These are phyloP conservation scores for Scedosporium boydii DNA, from an alignment of 2,329 filamentous ascomycete genomes.

Conservation along the genomic window DNA sequence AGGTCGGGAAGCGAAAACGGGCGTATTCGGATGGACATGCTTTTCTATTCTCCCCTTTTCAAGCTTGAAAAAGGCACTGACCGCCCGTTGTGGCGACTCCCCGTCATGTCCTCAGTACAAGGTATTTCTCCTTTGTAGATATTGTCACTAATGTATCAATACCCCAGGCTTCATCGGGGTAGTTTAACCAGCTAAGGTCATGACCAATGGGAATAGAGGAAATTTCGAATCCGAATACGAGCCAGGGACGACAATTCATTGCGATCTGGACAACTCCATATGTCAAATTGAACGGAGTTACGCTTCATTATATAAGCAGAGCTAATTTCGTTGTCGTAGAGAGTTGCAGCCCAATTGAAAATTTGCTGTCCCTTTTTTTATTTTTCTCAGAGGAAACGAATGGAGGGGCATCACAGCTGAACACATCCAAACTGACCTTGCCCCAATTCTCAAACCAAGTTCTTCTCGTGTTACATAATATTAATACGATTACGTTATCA, in stretches of 20 bases:
- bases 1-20: slow-evolving; percentile 8
- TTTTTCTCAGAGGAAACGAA: too few species aligned
- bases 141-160: not conserved
- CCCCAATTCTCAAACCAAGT: too few species aligned
- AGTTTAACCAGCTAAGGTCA: not conserved
- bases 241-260: not conserved
- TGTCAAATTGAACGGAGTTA: not conserved
- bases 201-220: not conserved
- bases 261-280: not conserved
- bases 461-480: too few species aligned
- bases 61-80: not conserved
- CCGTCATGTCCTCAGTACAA: not conserved
- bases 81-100: not conserved
- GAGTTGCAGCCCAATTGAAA: too few species aligned
- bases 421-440: too few species aligned
- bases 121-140: not conserved
- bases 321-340: too few species aligned
- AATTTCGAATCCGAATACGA: not conserved
- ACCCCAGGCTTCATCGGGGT: not conserved
- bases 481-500: too few species aligned
- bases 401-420: too few species aligned
- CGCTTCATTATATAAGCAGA: too few species aligned
- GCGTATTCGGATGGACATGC: not conserved
- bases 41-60: not conserved
- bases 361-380: too few species aligned